These are phyloP conservation scores for Claviceps quebecensis DNA, from an alignment of 2,329 filamentous ascomycete genomes.

Conservation along the genomic window DNA sequence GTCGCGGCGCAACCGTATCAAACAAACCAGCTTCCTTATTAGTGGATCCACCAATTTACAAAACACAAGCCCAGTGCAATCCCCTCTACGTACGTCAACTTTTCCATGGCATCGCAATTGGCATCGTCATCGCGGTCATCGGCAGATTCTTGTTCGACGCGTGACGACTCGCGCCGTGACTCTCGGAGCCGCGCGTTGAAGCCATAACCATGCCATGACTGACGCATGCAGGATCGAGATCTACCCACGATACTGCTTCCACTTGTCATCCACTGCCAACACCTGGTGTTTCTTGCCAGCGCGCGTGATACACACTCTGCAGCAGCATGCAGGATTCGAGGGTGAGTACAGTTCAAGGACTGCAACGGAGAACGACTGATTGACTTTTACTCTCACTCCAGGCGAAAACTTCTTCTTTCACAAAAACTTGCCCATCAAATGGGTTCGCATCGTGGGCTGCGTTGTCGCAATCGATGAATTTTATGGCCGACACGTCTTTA, in stretches of 20 bases:
- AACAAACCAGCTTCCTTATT: no score
- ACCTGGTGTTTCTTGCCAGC: slow-evolving; percentile 44
- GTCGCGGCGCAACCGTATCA: no score
- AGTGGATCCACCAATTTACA: not conserved
- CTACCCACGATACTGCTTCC: slow-evolving; percentile 51
- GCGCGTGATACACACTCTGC: slow-evolving; percentile 34
- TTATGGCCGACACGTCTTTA: slow-evolving; percentile 32
- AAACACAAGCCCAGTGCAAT: not conserved
- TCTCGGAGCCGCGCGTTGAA: not conserved
- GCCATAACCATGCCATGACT: slow-evolving; percentile 36
- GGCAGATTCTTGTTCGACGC: not conserved
- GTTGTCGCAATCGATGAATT: slow-evolving; percentile 49
- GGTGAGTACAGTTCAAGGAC: slow-evolving; percentile 23
- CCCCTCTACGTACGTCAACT: not conserved
- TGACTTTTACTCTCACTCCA: slow-evolving; percentile 2
- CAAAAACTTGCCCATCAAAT: slow-evolving; percentile 63
- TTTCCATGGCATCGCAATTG: not conserved
- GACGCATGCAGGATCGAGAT: slow-evolving; percentile 21
- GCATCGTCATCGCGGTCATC: not conserved
- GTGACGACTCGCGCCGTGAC: not conserved
- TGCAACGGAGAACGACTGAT: not conserved
- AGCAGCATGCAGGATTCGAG: slow-evolving; percentile 35
- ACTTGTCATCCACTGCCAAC: slow-evolving; percentile 45
- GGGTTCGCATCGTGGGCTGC: slow-evolving; percentile 56
- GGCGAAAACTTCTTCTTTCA: slow-evolving; percentile 50